Conservation (phyloP, 768 basidiomycete species). For the Multifurca ochricompacta region DNA sequence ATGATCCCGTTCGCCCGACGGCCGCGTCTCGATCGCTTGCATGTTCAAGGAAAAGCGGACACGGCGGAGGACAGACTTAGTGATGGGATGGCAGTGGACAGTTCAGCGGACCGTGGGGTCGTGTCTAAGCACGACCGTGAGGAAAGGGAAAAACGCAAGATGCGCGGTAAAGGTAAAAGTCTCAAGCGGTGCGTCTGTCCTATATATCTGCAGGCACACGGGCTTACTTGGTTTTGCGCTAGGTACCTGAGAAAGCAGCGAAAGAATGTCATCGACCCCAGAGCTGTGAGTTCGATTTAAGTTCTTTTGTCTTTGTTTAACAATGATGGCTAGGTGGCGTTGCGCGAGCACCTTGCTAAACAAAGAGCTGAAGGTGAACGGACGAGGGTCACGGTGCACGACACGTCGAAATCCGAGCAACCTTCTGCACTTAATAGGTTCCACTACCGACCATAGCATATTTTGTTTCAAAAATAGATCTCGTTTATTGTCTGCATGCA, state of each 20-base stretch:
- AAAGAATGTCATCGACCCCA: slow-evolving; percentile 90
- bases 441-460: slow-evolving; percentile 18
- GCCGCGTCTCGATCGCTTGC: slow-evolving; percentile 69
- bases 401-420: slow-evolving; percentile 22
- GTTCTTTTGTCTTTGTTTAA: slow-evolving; percentile 23
- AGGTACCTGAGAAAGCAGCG: slow-evolving; percentile 81
- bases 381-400: slow-evolving; percentile 24
- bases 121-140: slow-evolving; percentile 27
- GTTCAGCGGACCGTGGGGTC: slow-evolving; percentile 31
- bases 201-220: neutral
- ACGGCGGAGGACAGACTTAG: slow-evolving; percentile 43
- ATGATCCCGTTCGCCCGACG: slow-evolving; percentile 62
- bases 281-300: slow-evolving; percentile 39
- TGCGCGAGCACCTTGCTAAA: slow-evolving; percentile 35
- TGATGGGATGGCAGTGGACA: slow-evolving; percentile 31
- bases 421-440: slow-evolving; percentile 37
- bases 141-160: slow-evolving; percentile 62
- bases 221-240: neutral
- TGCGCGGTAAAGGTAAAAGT: slow-evolving; percentile 83
- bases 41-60: slow-evolving; percentile 67
- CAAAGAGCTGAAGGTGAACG: slow-evolving; percentile 29
- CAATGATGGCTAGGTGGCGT: slow-evolving; percentile 35
- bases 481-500: too few species aligned
- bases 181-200: slow-evolving; percentile 51
- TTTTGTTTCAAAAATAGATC: too few species aligned